Conservation (phyloP, 306 rosid genomes). For the Corylus heterophylla region DNA sequence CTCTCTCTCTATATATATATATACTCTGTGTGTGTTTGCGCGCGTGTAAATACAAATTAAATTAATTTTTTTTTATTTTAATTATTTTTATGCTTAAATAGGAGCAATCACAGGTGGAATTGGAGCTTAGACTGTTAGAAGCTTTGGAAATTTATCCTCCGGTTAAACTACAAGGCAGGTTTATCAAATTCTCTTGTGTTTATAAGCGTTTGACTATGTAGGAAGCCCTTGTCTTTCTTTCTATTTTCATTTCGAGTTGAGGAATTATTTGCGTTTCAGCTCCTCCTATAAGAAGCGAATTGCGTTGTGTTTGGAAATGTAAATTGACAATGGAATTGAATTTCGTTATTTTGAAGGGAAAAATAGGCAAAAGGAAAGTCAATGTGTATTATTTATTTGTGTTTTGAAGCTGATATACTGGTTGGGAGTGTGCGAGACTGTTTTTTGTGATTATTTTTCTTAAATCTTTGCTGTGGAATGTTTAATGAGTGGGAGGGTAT, state of each 20-base stretch:
- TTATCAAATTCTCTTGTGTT: neutral
- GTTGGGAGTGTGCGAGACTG: too few relatives aligned
- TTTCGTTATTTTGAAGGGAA: too few relatives aligned
- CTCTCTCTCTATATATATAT: neutral
- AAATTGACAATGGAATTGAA: too few relatives aligned
- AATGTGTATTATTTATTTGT: too few relatives aligned
- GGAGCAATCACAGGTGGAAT: slow-evolving; percentile 83
- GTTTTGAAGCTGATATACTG: too few relatives aligned
- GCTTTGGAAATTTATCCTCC: slow-evolving; percentile 88
- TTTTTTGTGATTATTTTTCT: too few relatives aligned
- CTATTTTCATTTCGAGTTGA: neutral
- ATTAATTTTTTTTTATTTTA: neutral
- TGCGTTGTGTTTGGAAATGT: neutral
- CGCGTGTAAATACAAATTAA: neutral
- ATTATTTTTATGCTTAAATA: slow-evolving; percentile 31
- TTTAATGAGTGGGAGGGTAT: too few relatives aligned
- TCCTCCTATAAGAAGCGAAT: neutral
- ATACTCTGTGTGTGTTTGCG: too few relatives aligned
- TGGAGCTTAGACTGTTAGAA: slow-evolving; percentile 78
- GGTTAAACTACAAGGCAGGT: slow-evolving; percentile 65
- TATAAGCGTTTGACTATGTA: neutral
- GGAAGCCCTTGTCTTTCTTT: too few relatives aligned
- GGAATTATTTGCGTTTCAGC: neutral
- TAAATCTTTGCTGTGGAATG: too few relatives aligned
- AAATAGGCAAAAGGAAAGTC: too few relatives aligned